Conservation (phyloP, 139 green algal species). For the Chlamydomonas sphaeroides region DNA sequence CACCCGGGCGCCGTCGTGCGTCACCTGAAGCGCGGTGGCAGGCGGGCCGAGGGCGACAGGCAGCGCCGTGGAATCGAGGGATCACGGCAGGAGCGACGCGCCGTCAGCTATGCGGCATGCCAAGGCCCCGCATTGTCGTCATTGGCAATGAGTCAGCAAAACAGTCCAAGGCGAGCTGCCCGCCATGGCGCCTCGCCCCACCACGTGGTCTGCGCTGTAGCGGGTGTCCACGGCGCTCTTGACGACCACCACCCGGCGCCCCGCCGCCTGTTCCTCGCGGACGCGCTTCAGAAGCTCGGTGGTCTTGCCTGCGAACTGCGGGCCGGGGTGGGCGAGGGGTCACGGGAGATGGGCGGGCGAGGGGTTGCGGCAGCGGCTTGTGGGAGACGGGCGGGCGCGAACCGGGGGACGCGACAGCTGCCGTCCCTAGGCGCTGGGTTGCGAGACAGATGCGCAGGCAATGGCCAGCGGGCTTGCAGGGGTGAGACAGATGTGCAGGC, state of each 20-base stretch:
- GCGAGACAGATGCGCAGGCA: background rate
- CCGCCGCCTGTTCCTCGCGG: conserved; percentile 40
- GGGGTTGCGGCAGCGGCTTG: background rate
- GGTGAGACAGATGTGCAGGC: background rate
- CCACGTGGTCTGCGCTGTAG: conserved; percentile 53
- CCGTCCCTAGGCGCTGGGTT: background rate
- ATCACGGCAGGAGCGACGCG: no score
- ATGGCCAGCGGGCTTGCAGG: conserved; percentile 6
- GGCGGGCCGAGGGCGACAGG: no score
- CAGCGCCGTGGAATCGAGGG: no score
- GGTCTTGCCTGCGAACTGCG: conserved; percentile 82
- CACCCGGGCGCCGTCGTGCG: background rate
- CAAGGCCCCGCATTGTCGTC: no score
- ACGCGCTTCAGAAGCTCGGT: conserved; percentile 70
- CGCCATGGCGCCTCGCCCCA: background rate
- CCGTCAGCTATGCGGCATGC: no score
- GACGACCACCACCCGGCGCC: conserved; percentile 60
- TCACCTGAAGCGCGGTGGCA: background rate
- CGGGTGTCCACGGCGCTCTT: conserved; percentile 74
- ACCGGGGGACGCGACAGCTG: background rate
- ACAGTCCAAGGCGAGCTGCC: background rate
- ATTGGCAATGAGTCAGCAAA: background rate
- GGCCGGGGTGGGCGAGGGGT: background rate
- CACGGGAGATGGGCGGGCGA: background rate
- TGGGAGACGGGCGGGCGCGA: no score